phyloP scores from a whole-genome alignment of 179 eudicot genomes.

The Spinacia oleracea region DNA sequence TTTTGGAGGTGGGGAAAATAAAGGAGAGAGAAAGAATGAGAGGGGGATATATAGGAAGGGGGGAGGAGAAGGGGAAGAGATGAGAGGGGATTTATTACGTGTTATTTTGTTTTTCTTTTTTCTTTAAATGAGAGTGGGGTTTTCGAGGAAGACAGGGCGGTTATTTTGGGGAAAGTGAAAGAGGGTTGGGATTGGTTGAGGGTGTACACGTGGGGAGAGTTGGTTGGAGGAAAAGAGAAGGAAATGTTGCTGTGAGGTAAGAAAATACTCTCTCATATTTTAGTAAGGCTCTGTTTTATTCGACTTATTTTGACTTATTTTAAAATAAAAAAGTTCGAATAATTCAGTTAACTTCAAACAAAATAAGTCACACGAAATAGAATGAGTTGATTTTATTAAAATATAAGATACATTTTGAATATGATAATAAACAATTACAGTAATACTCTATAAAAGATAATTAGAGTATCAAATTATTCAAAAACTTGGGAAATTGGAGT shows the following conservation, averaged over 20 bases:
- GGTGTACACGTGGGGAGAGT: conserved; percentile 20
- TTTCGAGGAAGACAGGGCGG: conserved; percentile 15
- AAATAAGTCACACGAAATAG: too few species aligned
- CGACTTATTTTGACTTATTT: too few species aligned
- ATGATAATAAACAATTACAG: too few species aligned
- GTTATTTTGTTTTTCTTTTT: neutral
- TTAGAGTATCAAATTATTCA: too few species aligned
- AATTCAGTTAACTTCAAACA: too few species aligned
- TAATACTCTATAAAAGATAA: too few species aligned
- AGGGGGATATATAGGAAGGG: neutral
- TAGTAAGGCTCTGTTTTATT: too few species aligned
- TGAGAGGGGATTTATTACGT: neutral
- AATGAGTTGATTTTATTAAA: too few species aligned
- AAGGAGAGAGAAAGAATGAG: neutral
- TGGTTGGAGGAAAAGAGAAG: conserved; percentile 11
- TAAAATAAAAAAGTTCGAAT: too few species aligned
- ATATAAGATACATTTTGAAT: too few species aligned
- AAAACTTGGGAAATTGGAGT: too few species aligned
- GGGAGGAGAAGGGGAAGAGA: neutral
- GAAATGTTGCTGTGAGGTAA: conserved; percentile 22
- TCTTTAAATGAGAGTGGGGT: neutral
- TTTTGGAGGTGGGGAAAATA: neutral
- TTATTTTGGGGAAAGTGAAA: conserved; percentile 32
- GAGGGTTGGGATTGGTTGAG: conserved; percentile 24
- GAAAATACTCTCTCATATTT: too few species aligned